These are phyloP conservation scores for Ascochyta pisi DNA, from an alignment of 2,329 filamentous ascomycete species.

Conservation along the genomic window DNA sequence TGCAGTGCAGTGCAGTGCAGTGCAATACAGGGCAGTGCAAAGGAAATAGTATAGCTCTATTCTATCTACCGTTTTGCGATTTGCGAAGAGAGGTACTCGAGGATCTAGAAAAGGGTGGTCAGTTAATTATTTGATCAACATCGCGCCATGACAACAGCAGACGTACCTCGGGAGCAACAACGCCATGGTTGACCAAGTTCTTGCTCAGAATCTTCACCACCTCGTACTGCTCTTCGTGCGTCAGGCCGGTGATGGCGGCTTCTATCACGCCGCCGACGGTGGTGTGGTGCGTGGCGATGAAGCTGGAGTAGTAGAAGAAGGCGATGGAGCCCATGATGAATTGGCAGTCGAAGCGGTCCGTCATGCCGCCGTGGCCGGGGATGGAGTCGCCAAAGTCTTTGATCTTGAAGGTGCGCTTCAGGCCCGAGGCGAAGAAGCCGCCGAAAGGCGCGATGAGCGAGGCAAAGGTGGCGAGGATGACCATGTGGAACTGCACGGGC, in stretches of 20 bases:
- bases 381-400: constrained; percentile 99
- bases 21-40: too few species aligned
- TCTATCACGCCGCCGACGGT: constrained; percentile 89
- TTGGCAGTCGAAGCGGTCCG: constrained; percentile 98
- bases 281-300: constrained; percentile 88
- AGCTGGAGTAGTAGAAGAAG: constrained; percentile 98
- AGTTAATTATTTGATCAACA: not conserved
- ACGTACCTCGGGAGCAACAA: constrained; percentile 61
- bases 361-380: constrained; percentile 96
- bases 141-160: not conserved
- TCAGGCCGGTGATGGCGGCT: constrained; percentile 87
- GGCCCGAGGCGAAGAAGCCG: constrained; percentile 95
- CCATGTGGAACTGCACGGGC: constrained; percentile 92
- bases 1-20: too few species aligned
- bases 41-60: too few species aligned
- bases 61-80: constrained; percentile 1
- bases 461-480: constrained; percentile 89
- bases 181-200: constrained; percentile 69
- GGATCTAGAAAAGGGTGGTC: not conserved
- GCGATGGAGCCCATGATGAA: constrained; percentile 99
- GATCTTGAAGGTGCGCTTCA: constrained; percentile 99
- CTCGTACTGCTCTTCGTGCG: constrained; percentile 87
- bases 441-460: constrained; percentile 97
- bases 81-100: constrained; percentile 12
- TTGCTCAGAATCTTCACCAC: constrained; percentile 68